Percentiles rank a stretch among this genome's conserved stretches.
Conservation (phyloP, 768 basidiomycete genomes). For the Mycena albidolilacea region DNA sequence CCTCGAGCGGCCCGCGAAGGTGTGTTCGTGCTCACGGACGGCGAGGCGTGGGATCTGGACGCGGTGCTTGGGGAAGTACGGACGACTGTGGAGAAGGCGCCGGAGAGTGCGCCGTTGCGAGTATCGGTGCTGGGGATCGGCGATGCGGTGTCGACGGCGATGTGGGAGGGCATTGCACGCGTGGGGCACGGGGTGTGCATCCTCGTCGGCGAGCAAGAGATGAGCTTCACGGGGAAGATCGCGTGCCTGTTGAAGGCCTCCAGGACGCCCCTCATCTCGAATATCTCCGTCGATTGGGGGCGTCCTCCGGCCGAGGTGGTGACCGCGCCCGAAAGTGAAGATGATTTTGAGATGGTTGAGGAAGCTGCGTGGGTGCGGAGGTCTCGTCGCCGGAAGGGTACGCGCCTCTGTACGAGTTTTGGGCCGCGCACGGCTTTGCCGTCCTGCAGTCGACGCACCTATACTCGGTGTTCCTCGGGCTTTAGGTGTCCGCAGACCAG, state of each 20-base stretch:
- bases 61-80: conserved; percentile 32
- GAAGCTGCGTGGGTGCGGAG: no score
- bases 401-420: no score
- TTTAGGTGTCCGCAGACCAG: no score
- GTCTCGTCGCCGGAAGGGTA: no score
- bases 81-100: conserved; percentile 43
- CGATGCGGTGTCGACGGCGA: conserved; percentile 50
- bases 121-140: conserved; percentile 66
- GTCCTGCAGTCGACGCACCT: no score
- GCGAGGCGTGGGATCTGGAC: conserved; percentile 44
- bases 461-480: no score
- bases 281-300: conserved; percentile 58
- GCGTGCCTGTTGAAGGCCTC: conserved; percentile 58
- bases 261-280: conserved; percentile 51
- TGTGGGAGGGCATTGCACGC: conserved; percentile 59
- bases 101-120: conserved; percentile 48
- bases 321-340: not conserved
- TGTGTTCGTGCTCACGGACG: conserved; percentile 65
- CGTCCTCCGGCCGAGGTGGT: conserved; percentile 3
- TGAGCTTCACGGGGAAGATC: conserved; percentile 55
- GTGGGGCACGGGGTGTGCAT: conserved; percentile 58
- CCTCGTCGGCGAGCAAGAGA: conserved; percentile 53
- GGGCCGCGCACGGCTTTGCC: no score
- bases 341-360: conserved; percentile 39
- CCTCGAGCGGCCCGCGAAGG: conserved; percentile 50